These are phyloP conservation scores for Monosporascus cannonballus DNA, from an alignment of 2,329 filamentous ascomycete genomes.

Conservation along the genomic window DNA sequence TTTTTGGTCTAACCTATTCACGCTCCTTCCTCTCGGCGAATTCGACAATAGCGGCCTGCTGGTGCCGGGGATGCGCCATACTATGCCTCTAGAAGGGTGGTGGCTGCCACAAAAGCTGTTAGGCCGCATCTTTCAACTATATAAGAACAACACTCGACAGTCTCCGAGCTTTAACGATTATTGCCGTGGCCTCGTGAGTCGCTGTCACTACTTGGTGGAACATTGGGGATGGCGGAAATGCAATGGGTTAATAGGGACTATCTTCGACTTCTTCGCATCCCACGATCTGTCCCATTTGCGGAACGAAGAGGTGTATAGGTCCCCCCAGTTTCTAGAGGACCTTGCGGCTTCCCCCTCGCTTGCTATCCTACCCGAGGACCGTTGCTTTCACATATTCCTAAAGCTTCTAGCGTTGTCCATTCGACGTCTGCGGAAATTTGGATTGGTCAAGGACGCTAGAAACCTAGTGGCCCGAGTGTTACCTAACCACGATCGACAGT, in stretches of 20 bases:
- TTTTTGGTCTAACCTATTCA: slow-evolving; percentile 54
- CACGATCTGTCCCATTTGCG: slow-evolving; percentile 56
- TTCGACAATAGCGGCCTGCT: slow-evolving; percentile 51
- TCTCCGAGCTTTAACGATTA: slow-evolving; percentile 60
- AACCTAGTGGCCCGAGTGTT: slow-evolving; percentile 57
- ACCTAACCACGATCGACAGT: slow-evolving; percentile 60
- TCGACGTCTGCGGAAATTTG: slow-evolving; percentile 40
- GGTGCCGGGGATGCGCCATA: slow-evolving; percentile 31
- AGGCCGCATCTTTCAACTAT: slow-evolving; percentile 52
- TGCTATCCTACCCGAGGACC: slow-evolving; percentile 46
- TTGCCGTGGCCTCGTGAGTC: slow-evolving; percentile 50
- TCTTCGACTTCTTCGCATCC: slow-evolving; percentile 64
- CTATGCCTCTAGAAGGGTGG: slow-evolving; percentile 51
- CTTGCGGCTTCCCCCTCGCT: slow-evolving; percentile 42
- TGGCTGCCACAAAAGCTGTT: slow-evolving; percentile 49
- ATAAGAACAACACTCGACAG: slow-evolving; percentile 49
- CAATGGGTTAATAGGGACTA: slow-evolving; percentile 49
- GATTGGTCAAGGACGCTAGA: slow-evolving; percentile 48
- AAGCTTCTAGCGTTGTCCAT: slow-evolving; percentile 57
- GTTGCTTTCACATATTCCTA: slow-evolving; percentile 62
- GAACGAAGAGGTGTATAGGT: slow-evolving; percentile 58
- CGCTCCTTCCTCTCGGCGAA: slow-evolving; percentile 54
- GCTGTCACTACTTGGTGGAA: slow-evolving; percentile 57
- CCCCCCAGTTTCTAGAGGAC: slow-evolving; percentile 55
- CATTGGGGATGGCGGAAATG: slow-evolving; percentile 62